phyloP scores from a whole-genome alignment of 2,329 filamentous ascomycete species.

The Pyrenophora teres region DNA sequence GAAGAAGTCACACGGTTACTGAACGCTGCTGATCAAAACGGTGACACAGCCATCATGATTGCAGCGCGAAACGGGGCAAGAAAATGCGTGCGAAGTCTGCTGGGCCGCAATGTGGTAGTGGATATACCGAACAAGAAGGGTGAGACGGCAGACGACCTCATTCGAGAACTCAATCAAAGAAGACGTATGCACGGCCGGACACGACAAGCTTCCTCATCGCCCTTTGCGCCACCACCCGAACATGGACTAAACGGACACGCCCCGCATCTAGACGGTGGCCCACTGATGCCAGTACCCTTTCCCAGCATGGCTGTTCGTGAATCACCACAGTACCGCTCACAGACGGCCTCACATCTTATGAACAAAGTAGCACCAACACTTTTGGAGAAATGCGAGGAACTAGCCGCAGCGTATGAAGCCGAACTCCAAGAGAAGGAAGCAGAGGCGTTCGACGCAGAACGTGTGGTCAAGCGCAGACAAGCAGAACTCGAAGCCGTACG shows the following conservation, averaged over 20 bases:
- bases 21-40: slow-evolving; percentile 80
- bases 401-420: slow-evolving; percentile 66
- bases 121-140: slow-evolving; percentile 82
- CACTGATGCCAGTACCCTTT: slow-evolving; percentile 34
- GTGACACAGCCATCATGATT: slow-evolving; percentile 88
- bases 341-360: slow-evolving; percentile 63
- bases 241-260: slow-evolving; percentile 39
- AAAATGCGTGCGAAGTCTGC: slow-evolving; percentile 69
- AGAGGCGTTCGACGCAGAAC: slow-evolving; percentile 53
- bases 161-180: slow-evolving; percentile 71
- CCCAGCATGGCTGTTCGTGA: slow-evolving; percentile 27
- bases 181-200: slow-evolving; percentile 63
- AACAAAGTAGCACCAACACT: slow-evolving; percentile 63
- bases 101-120: slow-evolving; percentile 77
- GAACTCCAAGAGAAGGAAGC: slow-evolving; percentile 74
- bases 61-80: slow-evolving; percentile 87
- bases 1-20: slow-evolving; percentile 78
- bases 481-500: slow-evolving; percentile 67
- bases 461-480: slow-evolving; percentile 63
- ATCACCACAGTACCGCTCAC: slow-evolving; percentile 48
- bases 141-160: slow-evolving; percentile 81
- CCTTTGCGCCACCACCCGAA: slow-evolving; percentile 51
- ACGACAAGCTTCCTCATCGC: slow-evolving; percentile 75
- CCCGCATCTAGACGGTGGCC: slow-evolving; percentile 27
- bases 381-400: slow-evolving; percentile 51